These are phyloP conservation scores for Quercus mongolica DNA, from an alignment of 306 rosid species.

Conservation along the genomic window DNA sequence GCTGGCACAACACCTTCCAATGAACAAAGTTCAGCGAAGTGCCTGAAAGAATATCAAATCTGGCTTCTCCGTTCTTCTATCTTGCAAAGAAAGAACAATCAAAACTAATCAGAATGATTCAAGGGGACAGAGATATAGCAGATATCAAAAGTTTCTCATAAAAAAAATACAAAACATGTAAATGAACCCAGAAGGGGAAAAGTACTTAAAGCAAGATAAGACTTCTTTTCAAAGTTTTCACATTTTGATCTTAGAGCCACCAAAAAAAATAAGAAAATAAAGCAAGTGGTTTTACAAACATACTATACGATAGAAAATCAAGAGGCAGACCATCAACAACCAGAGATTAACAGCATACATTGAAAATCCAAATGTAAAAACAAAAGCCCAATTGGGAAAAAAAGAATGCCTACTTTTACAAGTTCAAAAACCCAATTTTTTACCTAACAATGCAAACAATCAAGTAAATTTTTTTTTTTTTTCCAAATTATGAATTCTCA, in stretches of 20 bases:
- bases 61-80: not conserved
- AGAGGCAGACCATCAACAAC: not conserved
- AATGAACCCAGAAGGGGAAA: not conserved
- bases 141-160: not conserved
- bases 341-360: not conserved
- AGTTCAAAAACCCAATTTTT: not conserved
- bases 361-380: not conserved
- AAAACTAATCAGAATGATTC: conserved; percentile 4
- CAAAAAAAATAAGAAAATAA: not conserved
- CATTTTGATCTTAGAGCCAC: not conserved
- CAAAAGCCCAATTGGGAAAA: not conserved
- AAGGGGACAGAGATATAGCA: not conserved
- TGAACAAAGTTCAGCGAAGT: not conserved
- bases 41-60: not conserved
- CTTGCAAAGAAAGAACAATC: conserved; percentile 16
- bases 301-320: not conserved
- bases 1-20: not conserved
- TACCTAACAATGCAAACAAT: not conserved
- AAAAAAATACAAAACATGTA: not conserved
- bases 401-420: too few species aligned
- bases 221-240: not conserved
- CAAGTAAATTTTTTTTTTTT: not conserved
- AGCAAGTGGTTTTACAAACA: not conserved
- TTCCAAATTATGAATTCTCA: not conserved
- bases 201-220: not conserved